Percentiles rank a stretch among this genome's conserved stretches.
Evolutionary conservation across 2,329 filamentous ascomycete species (phyloP).

Genomic region (Cladobotryum protrusum): DNA sequence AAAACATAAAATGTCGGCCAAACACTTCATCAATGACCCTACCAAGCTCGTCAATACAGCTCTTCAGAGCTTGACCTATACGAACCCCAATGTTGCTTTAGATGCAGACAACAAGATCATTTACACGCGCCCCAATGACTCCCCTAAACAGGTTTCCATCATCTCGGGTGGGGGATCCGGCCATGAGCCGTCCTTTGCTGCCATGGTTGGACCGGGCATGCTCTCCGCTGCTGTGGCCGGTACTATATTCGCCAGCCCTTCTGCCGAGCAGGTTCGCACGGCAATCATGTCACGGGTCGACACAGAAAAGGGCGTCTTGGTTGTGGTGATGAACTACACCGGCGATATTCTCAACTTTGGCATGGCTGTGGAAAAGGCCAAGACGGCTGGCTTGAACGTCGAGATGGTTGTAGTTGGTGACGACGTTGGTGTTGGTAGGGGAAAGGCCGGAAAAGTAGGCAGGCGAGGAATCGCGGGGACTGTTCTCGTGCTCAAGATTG

Average conservation of each 20-base stretch:
- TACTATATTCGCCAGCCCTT: constrained; percentile 78
- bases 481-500: constrained; percentile 84
- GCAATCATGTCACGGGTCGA: constrained; percentile 70
- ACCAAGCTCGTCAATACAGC: constrained; percentile 71
- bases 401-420: constrained; percentile 92
- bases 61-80: constrained; percentile 69
- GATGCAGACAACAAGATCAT: constrained; percentile 78
- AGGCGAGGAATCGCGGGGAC: constrained; percentile 86
- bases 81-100: constrained; percentile 76
- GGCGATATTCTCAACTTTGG: constrained; percentile 88
- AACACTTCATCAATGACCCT: constrained; percentile 88
- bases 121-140: constrained; percentile 57
- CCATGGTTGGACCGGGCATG: constrained; percentile 76
- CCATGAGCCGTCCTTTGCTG: constrained; percentile 83
- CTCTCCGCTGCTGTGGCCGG: constrained; percentile 78
- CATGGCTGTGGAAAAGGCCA: constrained; percentile 87
- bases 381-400: constrained; percentile 66
- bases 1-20: constrained; percentile 43
- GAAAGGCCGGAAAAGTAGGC: constrained; percentile 83
- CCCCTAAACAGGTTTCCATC: constrained; percentile 64
- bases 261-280: constrained; percentile 72
- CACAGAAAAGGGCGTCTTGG: constrained; percentile 65
- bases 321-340: constrained; percentile 96
- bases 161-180: constrained; percentile 85
- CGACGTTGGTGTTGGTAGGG: constrained; percentile 81